A percentile compares a stretch with the other conserved stretches of the same genome.
Conservation (phyloP, 306 rosid species). For the Aeschynomene evenia region DNA sequence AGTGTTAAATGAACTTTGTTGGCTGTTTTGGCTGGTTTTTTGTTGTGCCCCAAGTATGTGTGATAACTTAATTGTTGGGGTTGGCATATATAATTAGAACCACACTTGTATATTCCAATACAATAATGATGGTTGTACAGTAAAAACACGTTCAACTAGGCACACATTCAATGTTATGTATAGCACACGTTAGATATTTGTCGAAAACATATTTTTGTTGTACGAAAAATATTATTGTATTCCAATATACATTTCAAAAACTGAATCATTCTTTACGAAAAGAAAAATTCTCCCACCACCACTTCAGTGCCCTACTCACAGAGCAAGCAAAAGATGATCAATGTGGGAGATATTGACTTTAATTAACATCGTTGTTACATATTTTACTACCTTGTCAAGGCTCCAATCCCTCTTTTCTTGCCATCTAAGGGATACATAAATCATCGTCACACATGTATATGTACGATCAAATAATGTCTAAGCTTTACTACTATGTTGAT, state of each 20-base stretch:
- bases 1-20: no score
- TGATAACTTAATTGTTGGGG: no score
- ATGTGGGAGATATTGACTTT: slow-evolving; percentile 24
- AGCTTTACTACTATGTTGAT: slow-evolving; percentile 5
- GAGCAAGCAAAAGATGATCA: slow-evolving; percentile 33
- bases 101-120: no score
- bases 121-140: no score
- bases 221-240: no score
- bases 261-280: slow-evolving; percentile 32
- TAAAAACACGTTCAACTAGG: no score
- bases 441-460: slow-evolving; percentile 6
- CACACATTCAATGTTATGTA: no score
- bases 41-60: no score
- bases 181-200: no score
- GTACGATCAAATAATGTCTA: slow-evolving; percentile 24
- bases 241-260: slow-evolving; percentile 35
- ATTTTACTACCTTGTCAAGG: slow-evolving; percentile 28
- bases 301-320: slow-evolving; percentile 26
- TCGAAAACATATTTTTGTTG: no score
- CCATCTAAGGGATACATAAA: slow-evolving; percentile 45
- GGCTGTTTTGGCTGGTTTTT: no score
- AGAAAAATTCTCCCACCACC: slow-evolving; percentile 15
- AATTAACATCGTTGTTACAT: slow-evolving; percentile 25
- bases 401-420: slow-evolving; percentile 35
- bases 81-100: slow-evolving; percentile 31